Percentiles rank a stretch among this genome's conserved stretches.
Conservation (phyloP, 2,329 filamentous ascomycete genomes). For the Stemphylium vesicarium region DNA sequence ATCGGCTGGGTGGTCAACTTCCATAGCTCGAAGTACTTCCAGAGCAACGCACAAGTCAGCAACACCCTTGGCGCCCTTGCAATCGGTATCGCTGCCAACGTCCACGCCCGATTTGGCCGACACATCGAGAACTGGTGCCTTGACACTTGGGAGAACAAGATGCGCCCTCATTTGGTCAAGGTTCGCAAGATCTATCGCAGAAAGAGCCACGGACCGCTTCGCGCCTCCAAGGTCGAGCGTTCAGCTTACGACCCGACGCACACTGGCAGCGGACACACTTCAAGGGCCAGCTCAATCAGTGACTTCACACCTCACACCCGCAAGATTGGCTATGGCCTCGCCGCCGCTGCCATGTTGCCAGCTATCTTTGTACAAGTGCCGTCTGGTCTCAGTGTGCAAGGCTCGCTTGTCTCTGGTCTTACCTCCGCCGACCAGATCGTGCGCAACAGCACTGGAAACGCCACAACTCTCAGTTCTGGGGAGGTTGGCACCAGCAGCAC, state of each 20-base stretch:
- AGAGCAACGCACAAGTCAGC: conserved; percentile 73
- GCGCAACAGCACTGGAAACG: conserved; percentile 53
- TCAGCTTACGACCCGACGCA: conserved; percentile 28
- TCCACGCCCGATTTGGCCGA: conserved; percentile 73
- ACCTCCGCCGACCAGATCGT: conserved; percentile 63
- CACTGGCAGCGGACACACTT: conserved; percentile 25
- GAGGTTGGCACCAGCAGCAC: conserved; percentile 27
- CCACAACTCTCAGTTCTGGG: conserved; percentile 46
- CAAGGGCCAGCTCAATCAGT: conserved; percentile 30
- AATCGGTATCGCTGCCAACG: conserved; percentile 78
- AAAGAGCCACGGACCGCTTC: conserved; percentile 24
- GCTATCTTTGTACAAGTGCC: conserved; percentile 79
- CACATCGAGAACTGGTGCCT: conserved; percentile 63
- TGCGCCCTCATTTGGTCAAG: conserved; percentile 51
- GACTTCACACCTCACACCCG: conserved; percentile 40
- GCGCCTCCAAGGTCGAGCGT: conserved; percentile 23
- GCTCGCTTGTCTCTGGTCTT: conserved; percentile 63
- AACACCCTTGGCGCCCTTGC: conserved; percentile 79
- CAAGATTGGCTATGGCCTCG: conserved; percentile 72
- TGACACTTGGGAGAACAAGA: conserved; percentile 60
- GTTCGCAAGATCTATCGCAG: conserved; percentile 36
- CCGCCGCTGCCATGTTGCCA: conserved; percentile 83
- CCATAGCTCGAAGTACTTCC: conserved; percentile 71
- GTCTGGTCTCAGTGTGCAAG: conserved; percentile 64
- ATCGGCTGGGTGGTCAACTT: conserved; percentile 78